These are phyloP conservation scores for Dactylellina cionopaga DNA, from an alignment of 2,329 filamentous ascomycete species.

Conservation along the genomic window DNA sequence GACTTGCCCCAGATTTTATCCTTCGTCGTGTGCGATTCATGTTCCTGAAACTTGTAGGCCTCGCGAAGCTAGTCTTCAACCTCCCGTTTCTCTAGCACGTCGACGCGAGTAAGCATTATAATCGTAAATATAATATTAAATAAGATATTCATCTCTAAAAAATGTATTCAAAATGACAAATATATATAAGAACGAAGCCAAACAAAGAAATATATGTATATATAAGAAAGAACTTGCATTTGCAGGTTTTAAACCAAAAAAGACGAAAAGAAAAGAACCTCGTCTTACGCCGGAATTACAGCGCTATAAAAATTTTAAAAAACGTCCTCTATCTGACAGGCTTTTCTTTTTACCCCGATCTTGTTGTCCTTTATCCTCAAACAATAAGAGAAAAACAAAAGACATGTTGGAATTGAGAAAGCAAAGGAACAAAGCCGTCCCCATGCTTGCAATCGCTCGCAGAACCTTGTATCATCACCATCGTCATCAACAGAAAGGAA, in stretches of 20 bases:
- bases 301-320: too few relatives aligned
- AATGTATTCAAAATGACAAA: neutral
- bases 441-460: constrained; percentile 6
- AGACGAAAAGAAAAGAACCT: too few relatives aligned
- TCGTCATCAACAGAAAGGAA: neutral
- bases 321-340: constrained; percentile 37
- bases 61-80: too few relatives aligned
- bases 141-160: too few relatives aligned
- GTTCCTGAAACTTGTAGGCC: too few relatives aligned
- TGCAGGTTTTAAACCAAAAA: too few relatives aligned
- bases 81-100: too few relatives aligned
- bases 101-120: too few relatives aligned
- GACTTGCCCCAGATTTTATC: too few relatives aligned
- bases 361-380: neutral
- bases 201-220: neutral
- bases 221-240: constrained; percentile 1
- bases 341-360: neutral
- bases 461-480: neutral
- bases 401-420: neutral
- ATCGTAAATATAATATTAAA: too few relatives aligned
- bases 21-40: too few relatives aligned
- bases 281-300: constrained; percentile 26
- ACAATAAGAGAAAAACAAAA: constrained; percentile 4
- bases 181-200: neutral
- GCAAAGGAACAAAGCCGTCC: neutral